phyloP scores from a whole-genome alignment of 331 rosid species.

The Dryas integrifolia region DNA sequence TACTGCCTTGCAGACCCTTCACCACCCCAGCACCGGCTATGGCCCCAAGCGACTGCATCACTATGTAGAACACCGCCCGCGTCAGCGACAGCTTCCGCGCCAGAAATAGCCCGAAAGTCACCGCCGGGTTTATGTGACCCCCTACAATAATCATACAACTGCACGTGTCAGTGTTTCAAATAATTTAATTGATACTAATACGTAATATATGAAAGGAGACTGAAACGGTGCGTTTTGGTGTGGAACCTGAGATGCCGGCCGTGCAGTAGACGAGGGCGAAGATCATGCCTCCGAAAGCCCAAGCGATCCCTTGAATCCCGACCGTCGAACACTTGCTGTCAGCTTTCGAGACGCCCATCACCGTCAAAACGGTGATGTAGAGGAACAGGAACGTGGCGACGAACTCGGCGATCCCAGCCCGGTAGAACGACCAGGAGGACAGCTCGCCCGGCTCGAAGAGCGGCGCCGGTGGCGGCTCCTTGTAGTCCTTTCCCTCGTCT shows the following conservation, averaged over 20 bases:
- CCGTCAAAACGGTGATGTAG: slow-evolving; percentile 44
- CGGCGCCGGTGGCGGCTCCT: slow-evolving; percentile 49
- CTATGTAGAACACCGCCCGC: slow-evolving; percentile 35
- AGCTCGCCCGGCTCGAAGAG: slow-evolving; percentile 44
- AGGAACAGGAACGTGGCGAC: slow-evolving; percentile 44
- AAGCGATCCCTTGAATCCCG: slow-evolving; percentile 49
- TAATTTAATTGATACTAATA: too few species aligned
- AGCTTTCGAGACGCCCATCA: slow-evolving; percentile 35
- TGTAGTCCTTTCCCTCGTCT: slow-evolving; percentile 41
- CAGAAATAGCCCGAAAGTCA: slow-evolving; percentile 40
- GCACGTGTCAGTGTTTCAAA: too few species aligned
- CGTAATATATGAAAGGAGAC: too few species aligned
- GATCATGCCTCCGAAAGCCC: slow-evolving; percentile 52
- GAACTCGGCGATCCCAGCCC: slow-evolving; percentile 54
- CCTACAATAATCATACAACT: background rate
- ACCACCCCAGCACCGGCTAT: slow-evolving; percentile 44
- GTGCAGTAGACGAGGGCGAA: slow-evolving; percentile 50
- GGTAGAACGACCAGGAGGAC: slow-evolving; percentile 48
- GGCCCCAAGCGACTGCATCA: slow-evolving; percentile 43
- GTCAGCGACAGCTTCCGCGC: slow-evolving; percentile 43
- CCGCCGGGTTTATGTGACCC: slow-evolving; percentile 50
- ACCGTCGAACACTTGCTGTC: slow-evolving; percentile 22
- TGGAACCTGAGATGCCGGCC: slow-evolving; percentile 46
- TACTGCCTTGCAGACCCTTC: slow-evolving; percentile 30
- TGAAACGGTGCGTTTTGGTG: background rate